phyloP scores from a whole-genome alignment of 2,329 filamentous ascomycete genomes.

The Seiridium unicorne region DNA sequence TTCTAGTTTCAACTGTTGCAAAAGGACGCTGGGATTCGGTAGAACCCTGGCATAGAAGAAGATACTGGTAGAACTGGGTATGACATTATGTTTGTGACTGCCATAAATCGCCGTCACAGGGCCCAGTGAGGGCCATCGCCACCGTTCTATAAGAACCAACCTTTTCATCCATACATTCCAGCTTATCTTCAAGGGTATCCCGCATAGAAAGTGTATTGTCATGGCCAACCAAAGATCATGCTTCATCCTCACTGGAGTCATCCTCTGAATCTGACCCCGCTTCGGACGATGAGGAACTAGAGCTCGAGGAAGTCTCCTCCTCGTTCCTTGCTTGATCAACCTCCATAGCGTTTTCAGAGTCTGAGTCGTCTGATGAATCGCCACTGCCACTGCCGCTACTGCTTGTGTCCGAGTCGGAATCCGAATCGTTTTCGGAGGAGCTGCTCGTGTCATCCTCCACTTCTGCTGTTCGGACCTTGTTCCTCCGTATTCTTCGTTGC shows the following conservation, averaged over 20 bases:
- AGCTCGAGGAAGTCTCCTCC: slow-evolving; percentile 33
- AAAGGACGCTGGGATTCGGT: too few species aligned
- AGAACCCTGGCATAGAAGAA: too few species aligned
- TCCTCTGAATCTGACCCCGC: slow-evolving; percentile 28
- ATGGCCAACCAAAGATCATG: neutral
- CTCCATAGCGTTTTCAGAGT: slow-evolving; percentile 17
- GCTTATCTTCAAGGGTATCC: too few species aligned
- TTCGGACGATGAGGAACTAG: slow-evolving; percentile 40
- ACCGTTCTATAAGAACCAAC: too few species aligned
- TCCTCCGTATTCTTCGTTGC: slow-evolving; percentile 45
- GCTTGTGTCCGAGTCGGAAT: slow-evolving; percentile 36
- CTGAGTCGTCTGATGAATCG: slow-evolving; percentile 28
- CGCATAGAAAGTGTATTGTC: neutral
- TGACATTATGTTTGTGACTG: too few species aligned
- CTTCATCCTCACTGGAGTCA: slow-evolving; percentile 17
- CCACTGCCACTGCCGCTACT: slow-evolving; percentile 18
- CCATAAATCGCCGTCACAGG: too few species aligned
- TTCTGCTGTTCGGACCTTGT: slow-evolving; percentile 50
- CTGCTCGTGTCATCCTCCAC: slow-evolving; percentile 39
- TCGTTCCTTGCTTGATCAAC: slow-evolving; percentile 18
- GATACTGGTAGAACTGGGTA: too few species aligned
- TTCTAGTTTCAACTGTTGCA: too few species aligned
- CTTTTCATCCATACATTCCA: too few species aligned
- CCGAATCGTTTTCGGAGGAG: slow-evolving; percentile 30
- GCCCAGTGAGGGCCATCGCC: too few species aligned